These are phyloP conservation scores for Meredithiella fracta DNA, from an alignment of 2,329 filamentous ascomycete genomes.

Conservation along the genomic window DNA sequence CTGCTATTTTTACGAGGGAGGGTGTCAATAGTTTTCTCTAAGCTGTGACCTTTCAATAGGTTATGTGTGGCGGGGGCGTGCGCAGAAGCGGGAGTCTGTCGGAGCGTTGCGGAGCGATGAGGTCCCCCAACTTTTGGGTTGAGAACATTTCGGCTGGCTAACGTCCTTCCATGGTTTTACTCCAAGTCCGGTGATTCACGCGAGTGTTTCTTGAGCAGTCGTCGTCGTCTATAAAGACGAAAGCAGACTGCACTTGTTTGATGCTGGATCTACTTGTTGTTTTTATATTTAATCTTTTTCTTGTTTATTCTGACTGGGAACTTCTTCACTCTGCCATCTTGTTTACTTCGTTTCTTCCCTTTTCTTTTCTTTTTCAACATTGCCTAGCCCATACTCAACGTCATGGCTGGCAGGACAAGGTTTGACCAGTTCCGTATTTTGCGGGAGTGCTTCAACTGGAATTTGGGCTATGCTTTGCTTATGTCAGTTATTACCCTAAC, in stretches of 20 bases:
- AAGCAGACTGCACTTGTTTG: too few species aligned
- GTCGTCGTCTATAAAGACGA: too few species aligned
- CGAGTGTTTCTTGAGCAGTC: too few species aligned
- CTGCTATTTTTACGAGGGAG: too few species aligned
- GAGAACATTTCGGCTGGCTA: background rate
- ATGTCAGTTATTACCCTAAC: conserved; percentile 8
- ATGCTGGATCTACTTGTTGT: too few species aligned
- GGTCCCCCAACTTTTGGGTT: background rate
- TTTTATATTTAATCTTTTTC: too few species aligned
- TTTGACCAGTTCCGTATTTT: conserved; percentile 9
- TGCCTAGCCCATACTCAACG: background rate
- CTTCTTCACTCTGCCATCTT: background rate
- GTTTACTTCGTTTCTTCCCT: background rate
- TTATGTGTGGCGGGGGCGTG: background rate
- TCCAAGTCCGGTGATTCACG: background rate
- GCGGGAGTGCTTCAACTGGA: conserved; percentile 12
- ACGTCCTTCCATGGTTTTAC: background rate
- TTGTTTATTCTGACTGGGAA: too few species aligned
- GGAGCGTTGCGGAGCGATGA: background rate
- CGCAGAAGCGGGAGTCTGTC: background rate
- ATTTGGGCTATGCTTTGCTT: conserved; percentile 13
- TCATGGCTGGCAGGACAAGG: conserved; percentile 1
- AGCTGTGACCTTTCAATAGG: background rate
- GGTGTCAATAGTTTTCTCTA: too few species aligned
- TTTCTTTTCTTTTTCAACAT: background rate